Percentiles rank a stretch among this genome's conserved stretches.
phyloP scores from a whole-genome alignment of 2,329 filamentous ascomycete species.

The Xylaria sp. region DNA sequence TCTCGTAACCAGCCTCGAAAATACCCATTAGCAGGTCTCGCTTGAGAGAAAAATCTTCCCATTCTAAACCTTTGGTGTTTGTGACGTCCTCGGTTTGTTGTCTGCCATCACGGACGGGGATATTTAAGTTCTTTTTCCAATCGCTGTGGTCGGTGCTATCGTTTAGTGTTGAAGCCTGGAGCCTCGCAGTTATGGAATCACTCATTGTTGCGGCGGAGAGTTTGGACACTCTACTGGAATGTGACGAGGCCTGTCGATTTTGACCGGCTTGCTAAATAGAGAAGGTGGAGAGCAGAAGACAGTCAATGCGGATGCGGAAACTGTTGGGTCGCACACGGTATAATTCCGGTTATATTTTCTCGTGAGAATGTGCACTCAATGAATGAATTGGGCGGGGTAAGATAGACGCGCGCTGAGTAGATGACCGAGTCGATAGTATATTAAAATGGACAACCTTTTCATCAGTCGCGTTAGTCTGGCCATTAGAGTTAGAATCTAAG shows the following conservation, averaged over 20 bases:
- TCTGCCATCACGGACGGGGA: constrained; percentile 79
- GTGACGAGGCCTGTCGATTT: neutral
- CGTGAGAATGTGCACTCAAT: neutral
- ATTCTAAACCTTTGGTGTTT: constrained; percentile 95
- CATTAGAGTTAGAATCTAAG: constrained; percentile 6
- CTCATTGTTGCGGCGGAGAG: constrained; percentile 41
- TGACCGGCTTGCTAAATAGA: neutral
- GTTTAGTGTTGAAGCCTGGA: constrained; percentile 56
- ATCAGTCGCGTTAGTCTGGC: constrained; percentile 9
- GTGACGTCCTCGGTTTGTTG: constrained; percentile 96
- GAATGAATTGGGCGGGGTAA: neutral
- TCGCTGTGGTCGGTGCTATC: constrained; percentile 67
- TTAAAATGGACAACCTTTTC: neutral
- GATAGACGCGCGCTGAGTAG: neutral
- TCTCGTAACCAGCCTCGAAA: constrained; percentile 98
- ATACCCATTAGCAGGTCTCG: constrained; percentile 98
- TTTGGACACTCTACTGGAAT: constrained; percentile 53
- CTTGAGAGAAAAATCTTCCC: constrained; percentile 96
- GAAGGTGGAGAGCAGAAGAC: neutral
- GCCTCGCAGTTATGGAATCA: constrained; percentile 49
- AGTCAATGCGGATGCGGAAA: neutral
- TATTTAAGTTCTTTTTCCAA: constrained; percentile 79
- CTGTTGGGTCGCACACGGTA: neutral
- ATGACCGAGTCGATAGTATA: neutral
- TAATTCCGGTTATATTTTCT: neutral